Conservation (phyloP, 2,329 filamentous ascomycete species). For the Epicoccum sorghinum region DNA sequence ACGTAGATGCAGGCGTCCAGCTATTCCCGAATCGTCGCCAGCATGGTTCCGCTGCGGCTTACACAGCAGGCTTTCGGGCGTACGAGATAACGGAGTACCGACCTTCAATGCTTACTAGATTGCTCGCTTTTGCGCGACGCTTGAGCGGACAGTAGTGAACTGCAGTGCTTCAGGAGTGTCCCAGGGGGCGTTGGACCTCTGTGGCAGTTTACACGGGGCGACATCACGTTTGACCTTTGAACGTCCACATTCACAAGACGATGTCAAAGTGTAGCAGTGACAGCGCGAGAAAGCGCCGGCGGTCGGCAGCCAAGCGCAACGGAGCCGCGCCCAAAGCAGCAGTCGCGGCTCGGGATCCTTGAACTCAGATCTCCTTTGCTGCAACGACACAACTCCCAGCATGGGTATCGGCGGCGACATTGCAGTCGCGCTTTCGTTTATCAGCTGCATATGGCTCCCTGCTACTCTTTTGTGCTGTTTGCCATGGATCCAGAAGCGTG, state of each 20-base stretch:
- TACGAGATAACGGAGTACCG: too few species aligned
- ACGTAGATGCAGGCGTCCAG: not conserved
- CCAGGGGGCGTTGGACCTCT: too few species aligned
- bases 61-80: not conserved
- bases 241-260: too few species aligned
- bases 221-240: too few species aligned
- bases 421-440: constrained; percentile 27
- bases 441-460: constrained; percentile 45
- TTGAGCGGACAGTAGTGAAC: too few species aligned
- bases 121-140: too few species aligned
- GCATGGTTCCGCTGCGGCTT: not conserved
- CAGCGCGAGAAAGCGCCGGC: not conserved
- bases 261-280: too few species aligned
- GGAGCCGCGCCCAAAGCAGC: constrained; percentile 7
- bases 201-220: too few species aligned
- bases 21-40: not conserved
- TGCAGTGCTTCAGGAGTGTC: too few species aligned
- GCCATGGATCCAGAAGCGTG: constrained; percentile 46
- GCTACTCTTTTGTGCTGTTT: constrained; percentile 42
- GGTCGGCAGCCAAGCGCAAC: not conserved
- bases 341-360: constrained; percentile 4
- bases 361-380: constrained; percentile 1
- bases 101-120: too few species aligned
- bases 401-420: constrained; percentile 16
- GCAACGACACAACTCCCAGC: constrained; percentile 7